A percentile compares a stretch with the other conserved stretches of the same genome.
Conservation (phyloP, 352 stramenopile genomes). For the Phytophthora pistaciae region DNA sequence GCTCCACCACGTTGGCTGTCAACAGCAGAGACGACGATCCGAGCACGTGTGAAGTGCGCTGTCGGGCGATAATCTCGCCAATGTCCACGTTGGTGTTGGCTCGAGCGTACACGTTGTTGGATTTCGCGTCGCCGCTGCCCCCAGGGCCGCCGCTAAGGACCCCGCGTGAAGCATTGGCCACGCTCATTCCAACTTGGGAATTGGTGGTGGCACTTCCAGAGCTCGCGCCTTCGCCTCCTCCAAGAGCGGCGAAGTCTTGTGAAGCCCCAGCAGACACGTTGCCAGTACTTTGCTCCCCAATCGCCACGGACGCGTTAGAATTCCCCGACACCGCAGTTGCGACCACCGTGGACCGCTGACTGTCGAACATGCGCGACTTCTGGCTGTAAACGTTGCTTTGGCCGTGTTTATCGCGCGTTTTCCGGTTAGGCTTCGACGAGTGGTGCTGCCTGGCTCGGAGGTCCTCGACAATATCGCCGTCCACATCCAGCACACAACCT, state of each 20-base stretch:
- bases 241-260: conserved; percentile 44
- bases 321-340: conserved; percentile 24
- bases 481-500: conserved; percentile 81
- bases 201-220: conserved; percentile 45
- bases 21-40: conserved; percentile 63
- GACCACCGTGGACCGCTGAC: conserved; percentile 46
- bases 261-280: conserved; percentile 64
- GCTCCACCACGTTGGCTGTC: conserved; percentile 79
- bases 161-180: conserved; percentile 52
- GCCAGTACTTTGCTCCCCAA: conserved; percentile 48
- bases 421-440: conserved; percentile 27
- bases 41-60: conserved; percentile 76
- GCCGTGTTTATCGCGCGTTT: conserved; percentile 19
- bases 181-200: conserved; percentile 52
- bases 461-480: conserved; percentile 83
- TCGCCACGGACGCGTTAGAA: conserved; percentile 57
- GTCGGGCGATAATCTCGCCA: conserved; percentile 72
- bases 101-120: conserved; percentile 65
- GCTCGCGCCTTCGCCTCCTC: conserved; percentile 33
- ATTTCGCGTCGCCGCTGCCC: conserved; percentile 54
- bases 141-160: conserved; percentile 44
- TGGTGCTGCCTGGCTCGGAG: conserved; percentile 63
- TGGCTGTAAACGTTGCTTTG: conserved; percentile 43
- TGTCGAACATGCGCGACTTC: conserved; percentile 56
- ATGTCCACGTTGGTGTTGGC: conserved; percentile 83